Evolutionary conservation across 192 early-diverging fungal species (phyloP), one percentile per base, ranked within the genome.

Genomic region (Coemansia sp.): DNA sequence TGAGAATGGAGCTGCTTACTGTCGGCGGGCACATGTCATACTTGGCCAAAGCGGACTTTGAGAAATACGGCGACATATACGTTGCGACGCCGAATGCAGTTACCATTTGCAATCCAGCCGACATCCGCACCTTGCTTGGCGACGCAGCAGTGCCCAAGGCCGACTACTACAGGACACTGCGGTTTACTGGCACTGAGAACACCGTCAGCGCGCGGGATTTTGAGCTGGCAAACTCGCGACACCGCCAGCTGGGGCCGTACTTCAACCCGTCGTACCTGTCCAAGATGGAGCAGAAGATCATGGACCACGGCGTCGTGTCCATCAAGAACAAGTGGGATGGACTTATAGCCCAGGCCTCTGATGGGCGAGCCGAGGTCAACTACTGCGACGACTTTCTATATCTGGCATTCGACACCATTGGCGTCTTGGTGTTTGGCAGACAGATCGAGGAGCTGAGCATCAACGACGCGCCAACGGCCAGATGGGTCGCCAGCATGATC

Each of bases 181-280:
- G 54, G n/a, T 80, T 80, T 45, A 81, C 73, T 5, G 78, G 73
- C 0, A 75, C 71, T 0, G 78, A 82, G 19, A 82, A 76, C 49
- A 77, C 74, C 0, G 71, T 82, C 12, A 82, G 68, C 40, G 69
- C 75, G 12, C 63, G 54, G 12, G 79, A 82, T 20, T 56, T 65
- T 19, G 79, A 77, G 20, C 60, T 77, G 17, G 69, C 71, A 1
- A 76, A 71, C 57, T 59, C 64, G 22, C 63, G 74, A 19, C 74
- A 76, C 41, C 70, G 74, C 39, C 71, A 77, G 65, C 64, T 82
- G 22, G 71, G 57, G 14, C 79, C 79, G 1, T 74, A 67, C 37
- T 82, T 82, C 45, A 82, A 71, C 19, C 60, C 65, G 0, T 51
- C 64, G 9, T 73, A 73, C 20, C 42, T 82, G 47, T 60, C 74